Conservation (phyloP, 2,329 filamentous ascomycete species). For the Fusarium brevicatenulatum region DNA sequence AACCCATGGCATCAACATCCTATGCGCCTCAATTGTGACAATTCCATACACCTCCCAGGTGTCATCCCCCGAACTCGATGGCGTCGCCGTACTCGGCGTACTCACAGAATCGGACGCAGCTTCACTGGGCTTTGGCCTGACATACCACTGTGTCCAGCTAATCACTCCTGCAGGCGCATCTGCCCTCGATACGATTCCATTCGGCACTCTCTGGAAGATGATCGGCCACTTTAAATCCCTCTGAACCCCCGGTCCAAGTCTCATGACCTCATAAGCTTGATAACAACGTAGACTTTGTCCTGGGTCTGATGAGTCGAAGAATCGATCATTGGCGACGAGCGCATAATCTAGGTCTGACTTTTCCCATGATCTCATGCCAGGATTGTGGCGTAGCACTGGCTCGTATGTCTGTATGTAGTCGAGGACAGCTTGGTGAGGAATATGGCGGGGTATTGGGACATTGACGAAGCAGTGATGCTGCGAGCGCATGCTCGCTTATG, state of each 20-base stretch:
- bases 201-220: conserved; percentile 54
- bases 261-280: conserved; percentile 45
- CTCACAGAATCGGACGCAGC: background rate
- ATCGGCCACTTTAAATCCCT: conserved; percentile 55
- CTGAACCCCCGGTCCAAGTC: conserved; percentile 52
- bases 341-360: conserved; percentile 45
- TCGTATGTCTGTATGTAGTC: conserved; percentile 53
- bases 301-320: conserved; percentile 49
- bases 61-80: conserved; percentile 22
- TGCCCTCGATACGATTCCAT: conserved; percentile 54
- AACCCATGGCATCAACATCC: conserved; percentile 48
- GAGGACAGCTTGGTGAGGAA: conserved; percentile 51
- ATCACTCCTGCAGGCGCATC: conserved; percentile 55
- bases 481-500: conserved; percentile 45
- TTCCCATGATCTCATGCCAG: conserved; percentile 49
- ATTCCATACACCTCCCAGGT: conserved; percentile 47
- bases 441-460: conserved; percentile 52
- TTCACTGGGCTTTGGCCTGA: conserved; percentile 24
- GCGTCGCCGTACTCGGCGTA: conserved; percentile 34
- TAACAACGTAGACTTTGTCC: conserved; percentile 49
- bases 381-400: conserved; percentile 54
- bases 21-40: conserved; percentile 45
- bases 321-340: conserved; percentile 51
- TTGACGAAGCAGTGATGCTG: conserved; percentile 49
- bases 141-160: conserved; percentile 52